Percentiles rank a stretch among this genome's conserved stretches.
phyloP scores from a whole-genome alignment of 768 basidiomycete genomes.

The Mrakia frigida region DNA sequence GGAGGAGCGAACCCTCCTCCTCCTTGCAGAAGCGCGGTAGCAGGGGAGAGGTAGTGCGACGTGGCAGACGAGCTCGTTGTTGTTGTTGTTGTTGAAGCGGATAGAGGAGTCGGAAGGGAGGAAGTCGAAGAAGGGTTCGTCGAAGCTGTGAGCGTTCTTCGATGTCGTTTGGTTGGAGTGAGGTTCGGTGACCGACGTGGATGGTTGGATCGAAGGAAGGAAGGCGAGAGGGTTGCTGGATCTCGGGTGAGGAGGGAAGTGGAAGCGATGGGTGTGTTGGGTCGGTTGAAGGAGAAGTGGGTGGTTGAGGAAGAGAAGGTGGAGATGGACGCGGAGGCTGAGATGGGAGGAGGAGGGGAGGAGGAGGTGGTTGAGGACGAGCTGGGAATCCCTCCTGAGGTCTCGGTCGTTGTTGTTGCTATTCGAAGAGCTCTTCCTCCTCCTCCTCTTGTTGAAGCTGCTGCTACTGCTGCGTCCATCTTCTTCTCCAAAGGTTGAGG shows the following conservation, averaged over 20 bases:
- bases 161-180: neutral
- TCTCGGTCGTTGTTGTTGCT: neutral
- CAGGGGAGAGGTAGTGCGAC: conserved; percentile 2
- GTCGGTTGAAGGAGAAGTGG: neutral
- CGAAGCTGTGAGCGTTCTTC: neutral
- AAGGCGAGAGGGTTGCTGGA: conserved; percentile 13
- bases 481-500: no score
- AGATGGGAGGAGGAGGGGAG: neutral
- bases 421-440: neutral
- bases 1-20: conserved; percentile 3
- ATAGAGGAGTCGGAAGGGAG: neutral
- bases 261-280: neutral
- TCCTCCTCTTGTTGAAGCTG: neutral
- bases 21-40: neutral
- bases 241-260: conserved; percentile 17
- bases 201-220: neutral
- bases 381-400: neutral
- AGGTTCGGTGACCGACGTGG: neutral
- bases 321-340: neutral
- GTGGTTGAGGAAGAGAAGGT: neutral
- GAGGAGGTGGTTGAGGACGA: neutral
- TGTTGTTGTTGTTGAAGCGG: neutral
- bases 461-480: no score
- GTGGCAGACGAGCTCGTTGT: neutral
- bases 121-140: neutral